Conservation (phyloP, 139 green algal species). For the Limnomonas spitsbergensis region DNA sequence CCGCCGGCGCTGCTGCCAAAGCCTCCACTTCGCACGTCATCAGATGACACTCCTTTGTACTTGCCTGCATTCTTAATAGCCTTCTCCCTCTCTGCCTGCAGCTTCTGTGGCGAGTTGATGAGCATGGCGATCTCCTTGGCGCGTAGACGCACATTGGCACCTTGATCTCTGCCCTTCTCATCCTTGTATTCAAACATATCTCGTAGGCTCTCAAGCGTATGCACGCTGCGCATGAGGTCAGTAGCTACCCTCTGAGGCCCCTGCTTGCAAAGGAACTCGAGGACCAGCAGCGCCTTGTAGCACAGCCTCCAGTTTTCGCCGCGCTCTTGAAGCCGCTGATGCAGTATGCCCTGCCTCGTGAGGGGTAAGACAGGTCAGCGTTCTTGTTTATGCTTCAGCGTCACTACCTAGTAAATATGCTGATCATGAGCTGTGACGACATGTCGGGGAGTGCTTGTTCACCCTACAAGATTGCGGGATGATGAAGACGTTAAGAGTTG, state of each 20-base stretch:
- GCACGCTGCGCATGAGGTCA: conserved; percentile 56
- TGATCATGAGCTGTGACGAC: not conserved
- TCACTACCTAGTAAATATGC: not conserved
- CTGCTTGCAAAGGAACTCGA: conserved; percentile 86
- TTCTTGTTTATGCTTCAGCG: not conserved
- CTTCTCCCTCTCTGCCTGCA: conserved; percentile 71
- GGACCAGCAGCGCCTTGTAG: conserved; percentile 88
- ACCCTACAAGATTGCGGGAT: not conserved
- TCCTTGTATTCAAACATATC: conserved; percentile 86
- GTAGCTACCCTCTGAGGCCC: conserved; percentile 70
- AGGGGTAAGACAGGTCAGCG: too few relatives aligned
- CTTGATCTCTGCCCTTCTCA: conserved; percentile 60
- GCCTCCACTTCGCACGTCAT: conserved; percentile 32
- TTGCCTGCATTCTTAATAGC: conserved; percentile 56
- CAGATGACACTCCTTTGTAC: conserved; percentile 69
- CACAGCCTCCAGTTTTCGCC: conserved; percentile 85
- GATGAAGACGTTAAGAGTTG: too few relatives aligned
- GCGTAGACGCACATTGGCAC: conserved; percentile 84
- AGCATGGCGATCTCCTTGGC: conserved; percentile 72
- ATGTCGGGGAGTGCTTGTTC: too few relatives aligned
- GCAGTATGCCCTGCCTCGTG: conserved; percentile 13
- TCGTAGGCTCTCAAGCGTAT: conserved; percentile 65
- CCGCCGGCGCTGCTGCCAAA: conserved; percentile 16
- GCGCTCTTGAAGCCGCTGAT: conserved; percentile 60
- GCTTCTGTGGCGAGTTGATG: conserved; percentile 51